Base-by-base conservation (phyloP, 495 filamentous ascomycete genomes). In the Aspergillus bertholletiae region DNA sequence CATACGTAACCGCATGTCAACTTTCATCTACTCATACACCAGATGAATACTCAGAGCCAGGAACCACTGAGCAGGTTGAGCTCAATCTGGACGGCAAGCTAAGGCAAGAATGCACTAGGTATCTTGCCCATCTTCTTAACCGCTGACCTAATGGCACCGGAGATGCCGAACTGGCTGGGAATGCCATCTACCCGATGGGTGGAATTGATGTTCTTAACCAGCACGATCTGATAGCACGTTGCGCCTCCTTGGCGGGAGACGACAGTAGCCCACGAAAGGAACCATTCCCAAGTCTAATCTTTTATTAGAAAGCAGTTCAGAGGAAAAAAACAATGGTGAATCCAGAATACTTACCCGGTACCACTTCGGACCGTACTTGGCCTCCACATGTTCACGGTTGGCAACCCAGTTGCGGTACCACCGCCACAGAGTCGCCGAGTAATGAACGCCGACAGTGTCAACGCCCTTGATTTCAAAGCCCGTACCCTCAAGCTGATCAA, bases 401-500 rank as follows among this genome's bases (percentile, higher is more conserved):
- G 80, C 94, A 70, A 97, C 80, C 94, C 94, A 98, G 80, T 98
- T 98, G 60, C 94, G 81, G 78, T 98, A 98, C 94, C 94, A 98
- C 65, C 90, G 84, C 94, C 94, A 98, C 40, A 98, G 76, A 30
- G 94, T 98, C 47, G 92, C 91, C 30, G 90, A 96, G 74, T 98
- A 98, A 76, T 98, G 94, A 37, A 98, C 92, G 61, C 92, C 92
- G 60, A 96, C 83, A 46, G 90, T 96, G 66, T 96, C 90, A 59
- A 93, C 66, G 37, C 71, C 63, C 68, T 80, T 82, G 58, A 82
- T 72, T 59, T 82, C 79, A 49, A 82, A 88, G 21, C 85, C 85
- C 27, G 85, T 80, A 46, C 74, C 82, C 72, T 88, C 85, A 27
- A 88, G 76, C 55, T 76, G 75, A 62, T 86, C 82, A 27, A 87